A percentile compares a stretch with the other conserved stretches of the same genome.
These are phyloP conservation scores for Cystobasidium ongulense DNA, from an alignment of 768 basidiomycete species.

Conservation along the genomic window DNA sequence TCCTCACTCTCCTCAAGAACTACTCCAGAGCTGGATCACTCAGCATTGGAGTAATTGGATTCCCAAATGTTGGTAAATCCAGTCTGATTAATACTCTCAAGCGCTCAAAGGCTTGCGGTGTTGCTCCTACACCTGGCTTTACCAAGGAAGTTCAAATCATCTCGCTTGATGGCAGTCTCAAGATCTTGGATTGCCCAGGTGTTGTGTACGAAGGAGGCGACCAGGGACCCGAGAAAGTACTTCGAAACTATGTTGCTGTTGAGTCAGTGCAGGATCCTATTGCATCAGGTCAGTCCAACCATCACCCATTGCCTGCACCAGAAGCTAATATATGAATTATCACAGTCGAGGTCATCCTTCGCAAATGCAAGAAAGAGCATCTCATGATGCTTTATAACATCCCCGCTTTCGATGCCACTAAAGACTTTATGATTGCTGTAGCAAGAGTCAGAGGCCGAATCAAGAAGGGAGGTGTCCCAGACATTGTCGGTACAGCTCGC, in stretches of 20 bases:
- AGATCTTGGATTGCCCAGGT: constrained; percentile 89
- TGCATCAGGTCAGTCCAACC: constrained; percentile 60
- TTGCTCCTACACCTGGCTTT: constrained; percentile 88
- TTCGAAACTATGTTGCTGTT: constrained; percentile 80
- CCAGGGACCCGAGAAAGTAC: constrained; percentile 52
- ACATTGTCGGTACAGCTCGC: constrained; percentile 70
- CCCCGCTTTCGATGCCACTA: constrained; percentile 55
- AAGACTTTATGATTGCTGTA: constrained; percentile 83
- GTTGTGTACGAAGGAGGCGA: constrained; percentile 55
- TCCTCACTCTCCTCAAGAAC: constrained; percentile 42
- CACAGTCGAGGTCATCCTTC: constrained; percentile 76
- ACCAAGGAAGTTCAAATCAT: constrained; percentile 86
- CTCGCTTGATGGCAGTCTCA: constrained; percentile 82
- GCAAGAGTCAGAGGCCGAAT: constrained; percentile 74
- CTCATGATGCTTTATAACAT: constrained; percentile 78
- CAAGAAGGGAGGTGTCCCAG: constrained; percentile 86
- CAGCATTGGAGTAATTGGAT: constrained; percentile 86
- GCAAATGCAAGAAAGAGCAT: constrained; percentile 61
- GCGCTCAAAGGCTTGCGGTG: constrained; percentile 80
- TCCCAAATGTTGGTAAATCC: constrained; percentile 96
- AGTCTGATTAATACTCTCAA: constrained; percentile 88
- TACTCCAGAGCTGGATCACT: constrained; percentile 45
- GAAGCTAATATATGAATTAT: background rate
- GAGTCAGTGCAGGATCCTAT: constrained; percentile 87
- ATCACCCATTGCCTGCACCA: background rate